Evolutionary conservation across 2,329 filamentous ascomycete species (phyloP), one percentile per base, ranked within the genome.

Genomic region (Westerdykella ornata): DNA sequence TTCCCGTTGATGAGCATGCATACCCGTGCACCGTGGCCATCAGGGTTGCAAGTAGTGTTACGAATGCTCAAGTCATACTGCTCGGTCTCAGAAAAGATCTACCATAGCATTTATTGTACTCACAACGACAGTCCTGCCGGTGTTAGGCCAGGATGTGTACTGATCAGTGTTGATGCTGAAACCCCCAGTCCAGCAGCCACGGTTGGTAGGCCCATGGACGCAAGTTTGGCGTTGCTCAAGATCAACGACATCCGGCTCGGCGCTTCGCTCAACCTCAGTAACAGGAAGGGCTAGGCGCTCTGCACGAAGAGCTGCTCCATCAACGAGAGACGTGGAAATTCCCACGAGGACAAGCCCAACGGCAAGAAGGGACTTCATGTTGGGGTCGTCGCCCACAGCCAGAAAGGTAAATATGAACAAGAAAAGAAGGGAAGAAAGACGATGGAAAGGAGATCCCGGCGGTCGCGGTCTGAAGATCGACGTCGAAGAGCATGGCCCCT

Each of bases 1-100:
- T 76, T 72, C 13, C 77, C 77, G 19, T 61, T 54, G 31, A 61
- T 50, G 48, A 67, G 38, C 60, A 69, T 32, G 51, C 61, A 51
- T 55, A 67, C 36, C 49, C 66, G 48, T 56, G 53, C 36, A 40
- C 54, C 31, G 14, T 45, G 40, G 11, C 67, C 67, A 50, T 70
- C 67, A 13, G 66, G 67, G 18, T 65, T 66, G 47, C 62, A 67
- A 5, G 67, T 69, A 2, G 60, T 63, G 30, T 70, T 68, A 5
- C 66, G 67, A 37, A 71, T 57, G 2, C 54, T 49, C 3, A 70
- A 46, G 17, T 62, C 52, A 51, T 70, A 69, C 42, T 51, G 20
- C 11, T 16, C 8, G n/a, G 35, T n/a, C 5, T 43, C 26, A 43
- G 17, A 16, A 15, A 15, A 14, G 14, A 13, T 20, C 13, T 22